Percentiles rank a stretch among this genome's conserved stretches.
These are phyloP conservation scores for Nyctanthes arbortristis DNA, from an alignment of 257 asterid species.

Conservation along the genomic window DNA sequence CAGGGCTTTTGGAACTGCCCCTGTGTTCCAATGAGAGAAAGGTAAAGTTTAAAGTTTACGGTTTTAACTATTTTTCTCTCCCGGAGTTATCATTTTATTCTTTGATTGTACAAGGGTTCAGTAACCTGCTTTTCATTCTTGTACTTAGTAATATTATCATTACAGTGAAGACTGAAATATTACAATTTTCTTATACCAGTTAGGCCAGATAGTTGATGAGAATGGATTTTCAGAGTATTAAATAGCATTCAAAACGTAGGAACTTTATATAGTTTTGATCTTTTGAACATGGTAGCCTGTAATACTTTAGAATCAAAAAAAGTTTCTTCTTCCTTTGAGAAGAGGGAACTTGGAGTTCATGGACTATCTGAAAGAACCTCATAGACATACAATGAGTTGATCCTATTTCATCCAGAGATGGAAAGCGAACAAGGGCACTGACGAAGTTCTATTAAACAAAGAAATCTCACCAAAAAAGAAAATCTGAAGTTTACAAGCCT, in stretches of 20 bases:
- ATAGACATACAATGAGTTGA: too few species aligned
- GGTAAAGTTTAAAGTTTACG: constrained; percentile 25
- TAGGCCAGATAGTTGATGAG: constrained; percentile 6
- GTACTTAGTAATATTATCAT: background rate
- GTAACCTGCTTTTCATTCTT: background rate
- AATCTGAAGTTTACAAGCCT: background rate
- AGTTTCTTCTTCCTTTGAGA: background rate
- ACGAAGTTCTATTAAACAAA: too few species aligned
- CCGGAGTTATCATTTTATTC: background rate
- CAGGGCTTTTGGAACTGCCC: constrained; percentile 96
- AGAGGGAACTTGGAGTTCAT: background rate
- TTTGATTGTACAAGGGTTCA: background rate
- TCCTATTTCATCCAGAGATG: too few species aligned
- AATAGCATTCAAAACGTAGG: background rate
- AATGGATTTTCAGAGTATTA: background rate
- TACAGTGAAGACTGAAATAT: background rate
- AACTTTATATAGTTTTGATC: constrained; percentile 3
- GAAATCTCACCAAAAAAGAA: background rate
- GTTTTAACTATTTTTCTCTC: background rate
- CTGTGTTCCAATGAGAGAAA: constrained; percentile 88
- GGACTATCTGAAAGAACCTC: background rate
- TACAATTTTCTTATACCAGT: background rate
- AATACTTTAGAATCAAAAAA: background rate
- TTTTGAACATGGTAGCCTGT: background rate
- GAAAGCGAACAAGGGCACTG: background rate